Base-by-base conservation (phyloP, 208 protist species). In the Trypanosoma rangeli region DNA sequence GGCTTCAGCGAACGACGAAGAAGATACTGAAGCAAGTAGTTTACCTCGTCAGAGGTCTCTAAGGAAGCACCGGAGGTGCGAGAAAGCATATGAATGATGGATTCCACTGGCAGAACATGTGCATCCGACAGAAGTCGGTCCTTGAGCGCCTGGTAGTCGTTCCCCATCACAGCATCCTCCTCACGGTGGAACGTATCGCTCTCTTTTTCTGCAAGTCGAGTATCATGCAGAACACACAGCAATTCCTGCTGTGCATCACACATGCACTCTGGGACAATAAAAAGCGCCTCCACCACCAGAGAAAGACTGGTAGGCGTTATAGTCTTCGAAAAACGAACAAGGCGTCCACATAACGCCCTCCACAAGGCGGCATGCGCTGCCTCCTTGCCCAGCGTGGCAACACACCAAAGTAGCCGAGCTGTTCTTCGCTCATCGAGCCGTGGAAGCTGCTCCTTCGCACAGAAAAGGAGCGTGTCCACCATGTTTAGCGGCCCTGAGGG, bases 321-420 rank as follows among this genome's bases (percentile, higher is more conserved):
- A 26, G 66, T 70, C 12, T 62, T 35, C 18, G 67, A 79, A n/a
- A 86, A 54, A 50, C 80, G 57, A 13, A 76, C 26, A 29, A 82
- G 79, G 37, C 84, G 84, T 12, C 44, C 59, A 77, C 87, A 95
- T 53, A 77, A 71, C 26, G 66, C 50, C 1, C 62, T 65, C 89
- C 89, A 95, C 65, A 91, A 70, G 2, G 8, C 29, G n/a, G 50
- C 31, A 37, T 81, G 79, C 10, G 28, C 18, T 53, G 62, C 31
- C 26, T 62, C 56, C 18, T 76, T 28, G 5, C 55, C 54, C 28
- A 94, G 68, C n/a, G 64, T 76, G 5, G 81, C 83, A 31, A 94
- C 67, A 49, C 73, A 87, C 89, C 89, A 94, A 50, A 94, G 48
- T 22, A 90, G 55, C 26, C 75, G 68, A 35, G 83, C 81, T 31